These are phyloP conservation scores for Fusarium sterilihyphosum DNA, from an alignment of 2,329 filamentous ascomycete species.

Conservation along the genomic window DNA sequence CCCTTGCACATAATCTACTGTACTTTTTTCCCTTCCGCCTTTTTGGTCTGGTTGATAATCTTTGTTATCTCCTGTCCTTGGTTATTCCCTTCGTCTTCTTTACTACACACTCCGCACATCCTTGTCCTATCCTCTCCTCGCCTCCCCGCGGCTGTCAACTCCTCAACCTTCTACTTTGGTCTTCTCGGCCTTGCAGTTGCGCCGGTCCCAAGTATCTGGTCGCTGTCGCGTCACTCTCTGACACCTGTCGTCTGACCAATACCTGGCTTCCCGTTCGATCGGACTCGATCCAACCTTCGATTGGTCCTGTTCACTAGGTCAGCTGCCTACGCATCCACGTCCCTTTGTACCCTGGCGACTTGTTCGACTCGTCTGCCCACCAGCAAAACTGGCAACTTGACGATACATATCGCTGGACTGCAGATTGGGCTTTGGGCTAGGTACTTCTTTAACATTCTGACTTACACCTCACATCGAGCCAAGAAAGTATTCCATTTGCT, in stretches of 20 bases:
- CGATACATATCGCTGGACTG: slow-evolving; percentile 26
- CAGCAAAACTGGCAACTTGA: slow-evolving; percentile 18
- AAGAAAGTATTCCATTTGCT: slow-evolving; percentile 15
- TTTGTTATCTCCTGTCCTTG: slow-evolving; percentile 19
- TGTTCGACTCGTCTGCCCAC: slow-evolving; percentile 35
- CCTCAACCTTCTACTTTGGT: slow-evolving; percentile 13
- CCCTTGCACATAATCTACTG: slow-evolving; percentile 9
- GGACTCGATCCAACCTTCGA: slow-evolving; percentile 29
- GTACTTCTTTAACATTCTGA: slow-evolving; percentile 3
- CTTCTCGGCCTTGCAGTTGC: slow-evolving; percentile 18
- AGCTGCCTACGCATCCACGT: slow-evolving; percentile 36
- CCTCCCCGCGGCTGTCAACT: slow-evolving; percentile 1
- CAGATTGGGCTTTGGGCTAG: slow-evolving; percentile 5
- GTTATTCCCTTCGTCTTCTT: slow-evolving; percentile 12
- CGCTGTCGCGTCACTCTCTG: slow-evolving; percentile 37
- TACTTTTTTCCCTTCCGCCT: slow-evolving; percentile 10
- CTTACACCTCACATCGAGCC: slow-evolving; percentile 13
- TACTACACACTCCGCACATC: neutral
- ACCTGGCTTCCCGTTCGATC: slow-evolving; percentile 30
- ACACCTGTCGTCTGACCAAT: slow-evolving; percentile 35
- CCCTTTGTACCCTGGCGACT: slow-evolving; percentile 32
- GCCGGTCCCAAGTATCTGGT: slow-evolving; percentile 33
- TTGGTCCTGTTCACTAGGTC: slow-evolving; percentile 30
- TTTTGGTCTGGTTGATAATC: slow-evolving; percentile 16
- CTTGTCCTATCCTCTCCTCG: slow-evolving; percentile 1